Evolutionary conservation across 1,284 basidiomycete species (phyloP).

Genomic region (Boletus semigastroideus): DNA sequence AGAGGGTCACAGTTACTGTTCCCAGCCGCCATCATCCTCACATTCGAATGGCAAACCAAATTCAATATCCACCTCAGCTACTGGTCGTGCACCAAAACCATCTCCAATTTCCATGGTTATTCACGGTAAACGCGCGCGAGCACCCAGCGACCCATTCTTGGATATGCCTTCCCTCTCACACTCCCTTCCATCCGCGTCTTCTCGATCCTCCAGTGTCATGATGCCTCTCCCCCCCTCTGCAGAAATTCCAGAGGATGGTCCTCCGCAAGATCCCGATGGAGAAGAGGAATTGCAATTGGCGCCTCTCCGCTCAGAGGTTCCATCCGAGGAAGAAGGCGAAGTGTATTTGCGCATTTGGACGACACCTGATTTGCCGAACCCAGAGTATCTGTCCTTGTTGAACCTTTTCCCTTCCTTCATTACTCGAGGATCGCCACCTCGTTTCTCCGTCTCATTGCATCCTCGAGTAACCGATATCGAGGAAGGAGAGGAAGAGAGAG

Average conservation of each 20-base stretch:
- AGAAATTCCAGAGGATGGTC: conserved; percentile 41
- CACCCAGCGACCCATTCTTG: conserved; percentile 76
- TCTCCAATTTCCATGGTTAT: conserved; percentile 41
- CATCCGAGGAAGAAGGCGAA: conserved; percentile 48
- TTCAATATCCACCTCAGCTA: conserved; percentile 43
- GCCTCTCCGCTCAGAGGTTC: conserved; percentile 36
- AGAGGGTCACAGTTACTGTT: conserved; percentile 33
- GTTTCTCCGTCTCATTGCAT: conserved; percentile 47
- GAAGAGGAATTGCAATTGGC: conserved; percentile 40
- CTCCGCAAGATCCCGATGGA: conserved; percentile 25
- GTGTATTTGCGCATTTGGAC: conserved; percentile 67
- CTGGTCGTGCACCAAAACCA: conserved; percentile 34
- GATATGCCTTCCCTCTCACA: conserved; percentile 62
- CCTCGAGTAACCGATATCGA: conserved; percentile 54
- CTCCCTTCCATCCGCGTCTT: conserved; percentile 47
- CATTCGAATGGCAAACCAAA: conserved; percentile 58
- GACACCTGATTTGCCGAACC: conserved; percentile 64
- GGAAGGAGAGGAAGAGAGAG: conserved; percentile 56
- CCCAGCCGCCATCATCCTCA: conserved; percentile 39
- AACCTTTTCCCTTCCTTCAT: conserved; percentile 71
- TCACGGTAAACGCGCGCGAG: conserved; percentile 61
- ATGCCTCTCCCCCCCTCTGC: conserved; percentile 31
- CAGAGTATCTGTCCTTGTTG: conserved; percentile 60
- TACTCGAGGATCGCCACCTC: conserved; percentile 58
- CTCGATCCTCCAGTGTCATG: conserved; percentile 53